A percentile compares a stretch with the other conserved stretches of the same genome.
Evolutionary conservation across 2,329 filamentous ascomycete species (phyloP).

Genomic region (Fusarium bactridioides): DNA sequence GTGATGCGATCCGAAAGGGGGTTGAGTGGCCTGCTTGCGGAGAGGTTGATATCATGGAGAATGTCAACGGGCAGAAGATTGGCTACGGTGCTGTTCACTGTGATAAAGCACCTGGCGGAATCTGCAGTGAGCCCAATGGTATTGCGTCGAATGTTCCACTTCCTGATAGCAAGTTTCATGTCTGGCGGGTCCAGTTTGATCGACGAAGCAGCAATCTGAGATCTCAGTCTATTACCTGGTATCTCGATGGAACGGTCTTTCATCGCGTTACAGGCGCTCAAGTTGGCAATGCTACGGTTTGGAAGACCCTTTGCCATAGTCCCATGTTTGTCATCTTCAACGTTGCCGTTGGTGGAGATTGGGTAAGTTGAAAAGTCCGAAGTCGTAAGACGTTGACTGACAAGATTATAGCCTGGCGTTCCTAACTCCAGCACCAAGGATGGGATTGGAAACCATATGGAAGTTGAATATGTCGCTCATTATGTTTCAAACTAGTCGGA

Average conservation of each 20-base stretch:
- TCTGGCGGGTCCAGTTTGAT: slow-evolving; percentile 60
- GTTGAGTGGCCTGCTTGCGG: slow-evolving; percentile 61
- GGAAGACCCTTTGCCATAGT: slow-evolving; percentile 59
- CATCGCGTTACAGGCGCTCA: slow-evolving; percentile 54
- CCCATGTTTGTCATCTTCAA: slow-evolving; percentile 63
- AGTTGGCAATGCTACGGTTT: slow-evolving; percentile 56
- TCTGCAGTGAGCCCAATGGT: slow-evolving; percentile 61
- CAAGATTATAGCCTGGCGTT: slow-evolving; percentile 52
- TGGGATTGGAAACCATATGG: slow-evolving; percentile 58
- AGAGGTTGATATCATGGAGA: slow-evolving; percentile 67
- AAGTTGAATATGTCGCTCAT: slow-evolving; percentile 60
- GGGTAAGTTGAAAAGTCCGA: slow-evolving; percentile 49
- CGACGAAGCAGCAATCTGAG: slow-evolving; percentile 55
- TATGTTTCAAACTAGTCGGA: slow-evolving; percentile 42
- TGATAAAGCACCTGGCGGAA: slow-evolving; percentile 53
- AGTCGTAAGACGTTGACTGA: not conserved
- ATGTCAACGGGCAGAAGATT: slow-evolving; percentile 57
- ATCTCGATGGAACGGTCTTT: slow-evolving; percentile 55
- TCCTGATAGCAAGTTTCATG: slow-evolving; percentile 55
- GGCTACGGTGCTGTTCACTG: slow-evolving; percentile 63
- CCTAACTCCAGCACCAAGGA: slow-evolving; percentile 57
- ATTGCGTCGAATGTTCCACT: slow-evolving; percentile 48
- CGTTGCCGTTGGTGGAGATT: slow-evolving; percentile 62
- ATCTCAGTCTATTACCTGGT: slow-evolving; percentile 61
- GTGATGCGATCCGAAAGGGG: slow-evolving; percentile 57